Conservation (phyloP, 2,329 filamentous ascomycete species). For the Pseudocercospora pini-densiflorae region DNA sequence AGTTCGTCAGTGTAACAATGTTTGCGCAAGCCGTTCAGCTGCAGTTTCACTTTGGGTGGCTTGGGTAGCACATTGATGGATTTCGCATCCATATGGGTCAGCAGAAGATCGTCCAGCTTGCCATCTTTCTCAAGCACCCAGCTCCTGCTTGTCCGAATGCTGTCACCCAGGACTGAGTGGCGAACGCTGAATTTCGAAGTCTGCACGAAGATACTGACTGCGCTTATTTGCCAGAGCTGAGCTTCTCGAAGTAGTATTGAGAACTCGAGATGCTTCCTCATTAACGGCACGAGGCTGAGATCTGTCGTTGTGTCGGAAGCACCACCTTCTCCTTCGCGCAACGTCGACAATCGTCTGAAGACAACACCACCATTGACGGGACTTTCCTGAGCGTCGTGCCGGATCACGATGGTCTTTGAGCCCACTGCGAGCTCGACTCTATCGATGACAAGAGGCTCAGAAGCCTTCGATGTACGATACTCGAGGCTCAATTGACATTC, state of each 20-base stretch:
- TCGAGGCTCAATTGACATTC: conserved; percentile 59
- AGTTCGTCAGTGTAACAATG: conserved; percentile 87
- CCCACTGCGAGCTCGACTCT: conserved; percentile 28
- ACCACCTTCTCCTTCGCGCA: conserved; percentile 23
- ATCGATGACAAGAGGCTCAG: conserved; percentile 27
- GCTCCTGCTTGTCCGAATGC: conserved; percentile 13
- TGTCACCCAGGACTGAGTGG: conserved; percentile 59
- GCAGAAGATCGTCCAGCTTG: conserved; percentile 20
- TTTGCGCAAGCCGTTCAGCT: conserved; percentile 62
- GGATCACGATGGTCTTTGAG: conserved; percentile 21
- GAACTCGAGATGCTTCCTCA: conserved; percentile 65
- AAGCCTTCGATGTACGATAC: conserved; percentile 47
- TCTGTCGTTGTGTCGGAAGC: conserved; percentile 18
- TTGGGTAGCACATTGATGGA: conserved; percentile 78
- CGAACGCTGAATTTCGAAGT: conserved; percentile 69
- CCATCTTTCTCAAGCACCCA: conserved; percentile 27
- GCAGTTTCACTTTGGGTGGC: conserved; percentile 87
- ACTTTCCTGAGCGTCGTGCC: conserved; percentile 17
- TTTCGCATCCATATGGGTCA: conserved; percentile 52
- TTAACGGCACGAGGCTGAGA: conserved; percentile 17
- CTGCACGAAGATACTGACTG: conserved; percentile 66
- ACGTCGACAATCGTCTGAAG: conserved; percentile 8
- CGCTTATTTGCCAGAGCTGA: conserved; percentile 72
- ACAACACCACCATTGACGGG: neutral
- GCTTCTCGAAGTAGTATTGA: conserved; percentile 77